Evolutionary conservation across 768 basidiomycete species (phyloP).

Genomic region (Boletus reticulatus): DNA sequence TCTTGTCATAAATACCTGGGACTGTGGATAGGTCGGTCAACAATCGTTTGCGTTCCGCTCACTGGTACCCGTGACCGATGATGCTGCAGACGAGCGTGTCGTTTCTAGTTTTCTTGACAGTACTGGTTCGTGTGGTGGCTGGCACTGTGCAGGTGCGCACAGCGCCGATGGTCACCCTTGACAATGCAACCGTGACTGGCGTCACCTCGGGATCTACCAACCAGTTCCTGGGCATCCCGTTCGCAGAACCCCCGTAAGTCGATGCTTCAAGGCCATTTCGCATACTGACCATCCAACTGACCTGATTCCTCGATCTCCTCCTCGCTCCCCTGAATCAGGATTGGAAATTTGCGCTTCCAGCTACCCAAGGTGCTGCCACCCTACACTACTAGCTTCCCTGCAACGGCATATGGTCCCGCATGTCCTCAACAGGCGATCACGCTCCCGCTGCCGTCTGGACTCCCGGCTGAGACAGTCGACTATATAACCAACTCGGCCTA

Average conservation of each 20-base stretch:
- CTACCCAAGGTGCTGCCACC: slow-evolving; percentile 4
- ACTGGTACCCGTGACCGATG: too few species aligned
- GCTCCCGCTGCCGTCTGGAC: slow-evolving; percentile 11
- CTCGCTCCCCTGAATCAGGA: slow-evolving; percentile 14
- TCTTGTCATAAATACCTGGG: too few species aligned
- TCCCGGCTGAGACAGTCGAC: slow-evolving; percentile 16
- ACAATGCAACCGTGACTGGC: slow-evolving; percentile 31
- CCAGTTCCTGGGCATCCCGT: slow-evolving; percentile 42
- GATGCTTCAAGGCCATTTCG: not conserved
- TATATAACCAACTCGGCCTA: slow-evolving; percentile 29
- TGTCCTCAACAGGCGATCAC: slow-evolving; percentile 6
- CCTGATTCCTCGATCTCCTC: too few species aligned
- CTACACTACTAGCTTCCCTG: slow-evolving; percentile 7
- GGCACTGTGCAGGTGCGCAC: not conserved
- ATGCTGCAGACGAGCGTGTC: not conserved
- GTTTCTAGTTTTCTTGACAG: not conserved
- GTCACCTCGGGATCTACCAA: slow-evolving; percentile 17
- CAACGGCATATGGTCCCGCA: slow-evolving; percentile 3
- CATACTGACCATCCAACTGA: too few species aligned
- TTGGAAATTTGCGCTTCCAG: slow-evolving; percentile 35
- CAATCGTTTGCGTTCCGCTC: too few species aligned
- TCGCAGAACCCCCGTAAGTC: slow-evolving; percentile 38
- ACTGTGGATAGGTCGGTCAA: too few species aligned
- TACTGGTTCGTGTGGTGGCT: not conserved
- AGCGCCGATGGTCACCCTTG: slow-evolving; percentile 27